Percentiles rank a stretch among this genome's conserved stretches.
These are phyloP conservation scores for Wickerhamiella alocasiicola DNA, from an alignment of 805 yeast genomes.

Conservation along the genomic window DNA sequence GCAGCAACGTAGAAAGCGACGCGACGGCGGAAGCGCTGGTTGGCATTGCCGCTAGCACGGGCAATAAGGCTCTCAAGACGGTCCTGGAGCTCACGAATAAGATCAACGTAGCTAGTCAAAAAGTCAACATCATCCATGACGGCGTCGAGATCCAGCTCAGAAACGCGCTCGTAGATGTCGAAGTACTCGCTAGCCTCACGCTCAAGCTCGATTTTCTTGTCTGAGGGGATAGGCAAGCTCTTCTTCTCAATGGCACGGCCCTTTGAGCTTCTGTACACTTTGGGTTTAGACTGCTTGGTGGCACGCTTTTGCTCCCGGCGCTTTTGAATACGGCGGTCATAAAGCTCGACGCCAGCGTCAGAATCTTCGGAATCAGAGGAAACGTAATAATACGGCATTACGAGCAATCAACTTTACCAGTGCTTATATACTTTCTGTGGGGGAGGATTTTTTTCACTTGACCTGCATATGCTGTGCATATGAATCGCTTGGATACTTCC, in stretches of 20 bases:
- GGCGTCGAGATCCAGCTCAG: constrained; percentile 30
- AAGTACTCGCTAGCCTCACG: constrained; percentile 22
- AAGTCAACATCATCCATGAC: constrained; percentile 22
- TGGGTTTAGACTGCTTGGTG: constrained; percentile 8
- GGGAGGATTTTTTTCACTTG: constrained; percentile 9
- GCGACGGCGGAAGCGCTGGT: constrained; percentile 22
- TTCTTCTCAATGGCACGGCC: constrained; percentile 6
- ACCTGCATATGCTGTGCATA: constrained; percentile 9
- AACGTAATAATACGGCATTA: constrained; percentile 25
- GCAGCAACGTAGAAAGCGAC: constrained; percentile 22
- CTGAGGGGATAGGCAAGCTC: constrained; percentile 8
- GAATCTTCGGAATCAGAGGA: constrained; percentile 21
- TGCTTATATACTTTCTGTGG: constrained; percentile 6
- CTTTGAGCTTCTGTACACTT: constrained; percentile 7
- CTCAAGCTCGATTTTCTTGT: constrained; percentile 17
- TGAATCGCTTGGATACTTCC: too few species aligned
- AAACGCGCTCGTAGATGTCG: constrained; percentile 20
- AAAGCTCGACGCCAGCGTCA: constrained; percentile 13
- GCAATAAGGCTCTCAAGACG: constrained; percentile 20
- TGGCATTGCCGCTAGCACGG: constrained; percentile 19
- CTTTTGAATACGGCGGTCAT: constrained; percentile 6
- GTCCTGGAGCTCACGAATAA: constrained; percentile 20
- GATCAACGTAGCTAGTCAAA: constrained; percentile 17
- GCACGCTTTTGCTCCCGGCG: constrained; percentile 9
- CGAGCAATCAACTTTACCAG: neutral